phyloP scores from a whole-genome alignment of 2,329 filamentous ascomycete genomes.

The Ambrosiella xylebori region DNA sequence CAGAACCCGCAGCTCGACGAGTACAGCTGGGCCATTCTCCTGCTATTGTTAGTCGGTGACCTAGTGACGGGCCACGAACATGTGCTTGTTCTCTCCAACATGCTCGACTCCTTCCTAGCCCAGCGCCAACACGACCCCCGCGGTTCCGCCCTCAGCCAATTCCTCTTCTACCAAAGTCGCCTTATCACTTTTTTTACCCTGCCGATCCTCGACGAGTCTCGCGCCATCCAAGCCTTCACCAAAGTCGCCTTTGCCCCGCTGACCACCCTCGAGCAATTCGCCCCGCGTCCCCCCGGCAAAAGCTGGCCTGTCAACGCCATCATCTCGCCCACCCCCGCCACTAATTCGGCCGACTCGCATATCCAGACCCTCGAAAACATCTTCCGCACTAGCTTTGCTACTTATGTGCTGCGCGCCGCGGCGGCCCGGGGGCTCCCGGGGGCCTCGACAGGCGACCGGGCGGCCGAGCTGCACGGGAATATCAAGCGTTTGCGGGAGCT shows the following conservation, averaged over 20 bases:
- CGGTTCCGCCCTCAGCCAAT: neutral
- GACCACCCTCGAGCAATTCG: slow-evolving; percentile 5
- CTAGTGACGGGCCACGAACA: slow-evolving; percentile 4
- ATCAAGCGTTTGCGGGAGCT: neutral
- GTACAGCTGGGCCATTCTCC: slow-evolving; percentile 2
- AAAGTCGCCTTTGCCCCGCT: slow-evolving; percentile 5
- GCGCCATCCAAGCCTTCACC: slow-evolving; percentile 2
- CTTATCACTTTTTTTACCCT: slow-evolving; percentile 5
- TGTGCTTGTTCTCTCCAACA: slow-evolving; percentile 1
- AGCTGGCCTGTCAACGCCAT: slow-evolving; percentile 2
- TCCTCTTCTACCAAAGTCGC: slow-evolving; percentile 6
- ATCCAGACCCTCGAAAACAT: slow-evolving; percentile 6
- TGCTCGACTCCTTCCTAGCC: slow-evolving; percentile 4
- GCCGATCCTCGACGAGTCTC: neutral
- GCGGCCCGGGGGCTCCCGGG: neutral
- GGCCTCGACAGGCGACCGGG: neutral
- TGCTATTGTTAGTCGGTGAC: slow-evolving; percentile 3
- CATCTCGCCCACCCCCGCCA: neutral
- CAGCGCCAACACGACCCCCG: neutral
- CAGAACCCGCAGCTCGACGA: neutral
- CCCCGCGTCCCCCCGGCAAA: slow-evolving; percentile 2
- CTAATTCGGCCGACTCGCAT: neutral
- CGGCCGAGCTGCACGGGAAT: neutral
- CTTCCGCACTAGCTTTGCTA: slow-evolving; percentile 1
- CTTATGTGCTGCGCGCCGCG: slow-evolving; percentile 1